phyloP scores from a whole-genome alignment of 2,329 filamentous ascomycete species.

The Sarocladium oryzae region DNA sequence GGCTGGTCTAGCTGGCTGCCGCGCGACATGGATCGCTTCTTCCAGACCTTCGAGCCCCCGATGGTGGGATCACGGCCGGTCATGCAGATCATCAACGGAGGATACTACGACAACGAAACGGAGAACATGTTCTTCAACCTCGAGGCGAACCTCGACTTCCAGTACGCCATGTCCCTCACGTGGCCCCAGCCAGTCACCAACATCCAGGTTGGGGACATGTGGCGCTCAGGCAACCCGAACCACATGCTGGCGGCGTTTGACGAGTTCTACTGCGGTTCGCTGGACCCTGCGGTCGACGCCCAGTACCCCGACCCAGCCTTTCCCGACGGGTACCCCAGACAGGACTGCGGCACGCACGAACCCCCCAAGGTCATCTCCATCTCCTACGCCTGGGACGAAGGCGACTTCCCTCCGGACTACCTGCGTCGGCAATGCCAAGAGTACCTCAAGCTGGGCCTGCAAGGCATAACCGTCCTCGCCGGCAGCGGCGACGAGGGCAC shows the following conservation, averaged over 20 bases:
- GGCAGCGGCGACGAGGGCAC: not conserved
- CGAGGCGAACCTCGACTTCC: not conserved
- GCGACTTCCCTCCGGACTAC: not conserved
- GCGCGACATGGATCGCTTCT: not conserved
- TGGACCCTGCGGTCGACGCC: not conserved
- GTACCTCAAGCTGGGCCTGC: not conserved
- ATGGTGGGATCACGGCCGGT: not conserved
- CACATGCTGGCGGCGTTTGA: not conserved
- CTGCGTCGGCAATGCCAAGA: not conserved
- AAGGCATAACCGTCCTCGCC: not conserved
- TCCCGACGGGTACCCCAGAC: not conserved
- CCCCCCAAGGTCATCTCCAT: not conserved
- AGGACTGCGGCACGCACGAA: not conserved
- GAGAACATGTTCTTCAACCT: not conserved
- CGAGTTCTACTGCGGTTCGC: not conserved
- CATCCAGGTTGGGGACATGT: not conserved
- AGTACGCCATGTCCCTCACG: not conserved
- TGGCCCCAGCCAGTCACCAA: not conserved
- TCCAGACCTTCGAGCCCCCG: not conserved
- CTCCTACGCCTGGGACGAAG: not conserved
- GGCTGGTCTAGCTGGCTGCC: not conserved
- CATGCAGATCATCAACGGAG: not conserved
- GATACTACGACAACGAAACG: not conserved
- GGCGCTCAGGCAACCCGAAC: not conserved
- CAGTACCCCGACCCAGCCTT: not conserved